These are phyloP conservation scores for Albophoma yamanashiensis DNA, from an alignment of 2,329 filamentous ascomycete species.

Conservation along the genomic window DNA sequence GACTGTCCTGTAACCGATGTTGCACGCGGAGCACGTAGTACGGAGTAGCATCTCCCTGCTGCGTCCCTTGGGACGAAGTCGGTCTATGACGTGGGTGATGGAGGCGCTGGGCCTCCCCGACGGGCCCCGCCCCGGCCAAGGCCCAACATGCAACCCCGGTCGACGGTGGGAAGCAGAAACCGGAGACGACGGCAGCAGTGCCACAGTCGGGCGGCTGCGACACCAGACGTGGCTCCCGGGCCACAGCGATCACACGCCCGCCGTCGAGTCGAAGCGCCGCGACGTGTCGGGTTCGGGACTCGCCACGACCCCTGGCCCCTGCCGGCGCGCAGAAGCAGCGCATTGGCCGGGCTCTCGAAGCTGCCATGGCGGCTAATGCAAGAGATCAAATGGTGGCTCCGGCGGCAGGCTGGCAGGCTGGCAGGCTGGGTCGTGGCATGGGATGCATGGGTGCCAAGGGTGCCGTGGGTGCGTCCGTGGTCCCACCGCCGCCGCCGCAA, in stretches of 20 bases:
- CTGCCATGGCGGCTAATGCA: not conserved
- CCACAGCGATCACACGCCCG: not conserved
- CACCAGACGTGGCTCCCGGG: not conserved
- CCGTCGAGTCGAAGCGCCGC: not conserved
- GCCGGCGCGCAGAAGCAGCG: not conserved
- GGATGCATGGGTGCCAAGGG: no score
- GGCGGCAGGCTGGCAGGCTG: not conserved
- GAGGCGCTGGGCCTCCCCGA: not conserved
- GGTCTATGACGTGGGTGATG: not conserved
- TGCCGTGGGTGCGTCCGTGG: not conserved
- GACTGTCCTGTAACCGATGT: no score
- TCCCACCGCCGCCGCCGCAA: not conserved
- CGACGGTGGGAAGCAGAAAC: not conserved
- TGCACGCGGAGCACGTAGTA: no score
- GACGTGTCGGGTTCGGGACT: not conserved
- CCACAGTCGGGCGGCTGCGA: not conserved
- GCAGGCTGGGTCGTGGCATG: not conserved
- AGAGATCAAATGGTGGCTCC: not conserved
- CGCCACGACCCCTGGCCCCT: constrained; percentile 1
- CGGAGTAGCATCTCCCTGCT: no score
- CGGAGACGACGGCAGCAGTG: not conserved
- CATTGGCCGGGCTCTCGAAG: not conserved
- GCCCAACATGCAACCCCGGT: not conserved
- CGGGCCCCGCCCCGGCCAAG: no score
- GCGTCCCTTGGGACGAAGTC: no score